phyloP scores from a whole-genome alignment of 163 green algal genomes.

The Prototheca wickerhamii region DNA sequence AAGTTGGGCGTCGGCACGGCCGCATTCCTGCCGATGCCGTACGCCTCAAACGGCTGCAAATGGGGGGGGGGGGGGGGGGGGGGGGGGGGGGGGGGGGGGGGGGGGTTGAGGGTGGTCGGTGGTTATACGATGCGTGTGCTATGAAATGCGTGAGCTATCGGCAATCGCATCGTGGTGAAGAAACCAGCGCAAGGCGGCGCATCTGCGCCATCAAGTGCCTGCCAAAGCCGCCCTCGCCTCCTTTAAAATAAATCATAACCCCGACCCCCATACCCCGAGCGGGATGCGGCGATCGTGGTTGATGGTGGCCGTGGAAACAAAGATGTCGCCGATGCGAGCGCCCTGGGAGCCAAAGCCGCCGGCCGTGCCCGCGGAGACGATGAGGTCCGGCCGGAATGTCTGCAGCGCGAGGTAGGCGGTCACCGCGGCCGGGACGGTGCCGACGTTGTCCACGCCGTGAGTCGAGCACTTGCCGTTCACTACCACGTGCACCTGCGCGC shows the following conservation, averaged over 20 bases:
- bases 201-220: no score
- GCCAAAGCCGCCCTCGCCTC: no score
- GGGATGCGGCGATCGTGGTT: constrained; percentile 95
- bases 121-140: no score
- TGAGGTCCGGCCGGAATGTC: constrained; percentile 74
- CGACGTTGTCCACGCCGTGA: constrained; percentile 81
- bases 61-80: neutral
- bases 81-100: no score
- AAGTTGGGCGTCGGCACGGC: constrained; percentile 51
- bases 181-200: no score
- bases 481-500: constrained; percentile 36
- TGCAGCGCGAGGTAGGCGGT: constrained; percentile 76
- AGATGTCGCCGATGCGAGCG: constrained; percentile 86
- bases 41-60: constrained; percentile 68
- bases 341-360: constrained; percentile 85
- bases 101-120: neutral
- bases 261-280: constrained; percentile 45
- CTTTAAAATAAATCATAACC: no score
- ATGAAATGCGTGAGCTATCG: no score
- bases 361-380: constrained; percentile 88
- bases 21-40: constrained; percentile 54
- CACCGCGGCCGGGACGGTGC: constrained; percentile 84
- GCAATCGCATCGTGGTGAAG: no score
- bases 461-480: constrained; percentile 37
- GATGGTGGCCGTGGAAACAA: constrained; percentile 61